phyloP scores from a whole-genome alignment of 2,329 filamentous ascomycete species.

The Colletotrichum sp. region DNA sequence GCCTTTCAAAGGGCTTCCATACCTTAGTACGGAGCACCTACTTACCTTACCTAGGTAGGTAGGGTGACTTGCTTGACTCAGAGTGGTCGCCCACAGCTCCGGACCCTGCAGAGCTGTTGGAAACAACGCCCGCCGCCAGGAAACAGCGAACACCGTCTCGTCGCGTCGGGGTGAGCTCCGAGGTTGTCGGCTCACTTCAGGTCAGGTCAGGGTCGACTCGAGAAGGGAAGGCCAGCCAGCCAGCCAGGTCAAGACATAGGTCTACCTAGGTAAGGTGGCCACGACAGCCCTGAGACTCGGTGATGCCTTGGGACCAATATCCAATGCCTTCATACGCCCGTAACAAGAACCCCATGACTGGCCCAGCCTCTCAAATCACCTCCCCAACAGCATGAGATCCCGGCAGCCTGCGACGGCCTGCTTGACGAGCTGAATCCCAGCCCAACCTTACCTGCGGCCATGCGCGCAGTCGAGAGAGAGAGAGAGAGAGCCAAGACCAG shows the following conservation, averaged over 20 bases:
- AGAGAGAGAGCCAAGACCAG: neutral
- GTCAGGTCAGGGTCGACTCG: neutral
- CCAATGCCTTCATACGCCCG: constrained; percentile 6
- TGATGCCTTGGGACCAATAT: neutral
- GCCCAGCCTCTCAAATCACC: neutral
- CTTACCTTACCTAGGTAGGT: neutral
- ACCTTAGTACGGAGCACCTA: too few species aligned
- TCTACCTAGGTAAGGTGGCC: neutral
- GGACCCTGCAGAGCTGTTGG: neutral
- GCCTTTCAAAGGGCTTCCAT: neutral
- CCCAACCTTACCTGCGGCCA: neutral
- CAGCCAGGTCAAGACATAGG: neutral
- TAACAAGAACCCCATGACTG: neutral
- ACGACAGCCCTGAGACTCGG: neutral
- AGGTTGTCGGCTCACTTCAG: neutral
- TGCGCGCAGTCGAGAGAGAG: neutral
- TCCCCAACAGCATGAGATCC: neutral
- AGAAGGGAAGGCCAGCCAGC: neutral
- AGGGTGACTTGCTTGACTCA: neutral
- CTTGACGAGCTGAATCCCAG: neutral
- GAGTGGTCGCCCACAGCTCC: neutral
- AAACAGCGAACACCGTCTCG: neutral
- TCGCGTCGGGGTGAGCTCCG: neutral
- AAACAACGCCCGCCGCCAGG: neutral
- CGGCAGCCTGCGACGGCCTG: neutral